Conservation (phyloP, 2,329 filamentous ascomycete genomes). For the Plectosphaerella cucumerina region DNA sequence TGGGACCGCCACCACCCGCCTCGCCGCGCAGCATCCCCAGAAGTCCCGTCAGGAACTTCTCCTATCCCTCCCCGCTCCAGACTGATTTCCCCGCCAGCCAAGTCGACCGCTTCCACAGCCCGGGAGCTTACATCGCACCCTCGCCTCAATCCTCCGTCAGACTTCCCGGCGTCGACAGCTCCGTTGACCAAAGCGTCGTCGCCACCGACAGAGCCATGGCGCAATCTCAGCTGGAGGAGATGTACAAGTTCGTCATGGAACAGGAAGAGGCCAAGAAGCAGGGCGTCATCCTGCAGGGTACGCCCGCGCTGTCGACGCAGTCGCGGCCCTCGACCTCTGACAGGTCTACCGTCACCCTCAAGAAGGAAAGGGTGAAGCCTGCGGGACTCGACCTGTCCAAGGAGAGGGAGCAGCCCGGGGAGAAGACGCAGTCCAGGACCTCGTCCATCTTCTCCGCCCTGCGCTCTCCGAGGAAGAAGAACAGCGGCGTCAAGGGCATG, state of each 20-base stretch:
- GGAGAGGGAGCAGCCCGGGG: conserved; percentile 27
- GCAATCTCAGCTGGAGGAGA: conserved; percentile 78
- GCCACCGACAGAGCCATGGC: conserved; percentile 70
- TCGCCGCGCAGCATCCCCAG: conserved; percentile 16
- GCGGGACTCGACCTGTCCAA: conserved; percentile 43
- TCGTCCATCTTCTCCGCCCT: conserved; percentile 59
- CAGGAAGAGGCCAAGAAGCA: conserved; percentile 68
- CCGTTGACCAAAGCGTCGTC: conserved; percentile 74
- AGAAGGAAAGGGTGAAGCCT: conserved; percentile 46
- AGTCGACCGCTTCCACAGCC: not conserved
- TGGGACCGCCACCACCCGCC: conserved; percentile 15
- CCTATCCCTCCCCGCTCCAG: conserved; percentile 43
- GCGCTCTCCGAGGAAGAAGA: conserved; percentile 53
- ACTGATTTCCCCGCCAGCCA: conserved; percentile 22
- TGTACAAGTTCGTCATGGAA: conserved; percentile 90
- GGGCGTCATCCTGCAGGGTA: conserved; percentile 44
- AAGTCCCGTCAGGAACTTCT: conserved; percentile 41
- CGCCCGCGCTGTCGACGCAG: conserved; percentile 27
- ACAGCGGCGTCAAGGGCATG: conserved; percentile 47
- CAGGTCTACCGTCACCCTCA: conserved; percentile 26
- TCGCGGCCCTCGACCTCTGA: conserved; percentile 19
- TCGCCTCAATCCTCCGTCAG: conserved; percentile 41
- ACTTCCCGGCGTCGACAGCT: conserved; percentile 58
- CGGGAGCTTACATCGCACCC: conserved; percentile 39
- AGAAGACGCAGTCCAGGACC: conserved; percentile 51